Evolutionary conservation across 2,329 filamentous ascomycete species (phyloP).

Genomic region (Colletotrichum acutatum): DNA sequence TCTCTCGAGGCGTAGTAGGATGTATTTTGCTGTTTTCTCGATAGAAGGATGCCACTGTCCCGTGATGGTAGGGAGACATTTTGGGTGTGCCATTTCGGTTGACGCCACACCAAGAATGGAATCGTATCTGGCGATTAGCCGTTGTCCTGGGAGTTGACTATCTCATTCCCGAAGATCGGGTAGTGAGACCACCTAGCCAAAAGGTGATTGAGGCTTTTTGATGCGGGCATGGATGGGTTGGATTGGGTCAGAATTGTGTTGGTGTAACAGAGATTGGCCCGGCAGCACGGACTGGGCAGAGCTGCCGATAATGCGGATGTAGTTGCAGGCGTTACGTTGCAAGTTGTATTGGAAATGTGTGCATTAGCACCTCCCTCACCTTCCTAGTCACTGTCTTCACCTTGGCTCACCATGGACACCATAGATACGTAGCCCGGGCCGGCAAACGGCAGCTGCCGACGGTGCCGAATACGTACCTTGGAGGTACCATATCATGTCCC

Average conservation of each 20-base stretch:
- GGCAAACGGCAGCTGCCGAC: not conserved
- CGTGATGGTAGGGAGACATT: conserved; percentile 26
- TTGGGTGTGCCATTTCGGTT: conserved; percentile 3
- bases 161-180: conserved; percentile 1
- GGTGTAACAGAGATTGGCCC: not conserved
- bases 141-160: not conserved
- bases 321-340: not conserved
- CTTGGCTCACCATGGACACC: not conserved
- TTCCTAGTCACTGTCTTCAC: not conserved
- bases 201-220: not conserved
- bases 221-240: not conserved
- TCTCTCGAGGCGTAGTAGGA: not conserved
- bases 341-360: too few relatives aligned
- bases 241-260: not conserved
- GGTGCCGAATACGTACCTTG: not conserved
- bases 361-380: not conserved
- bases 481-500: not conserved
- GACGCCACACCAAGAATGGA: conserved; percentile 10
- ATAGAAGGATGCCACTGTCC: conserved; percentile 15
- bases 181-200: conserved; percentile 12
- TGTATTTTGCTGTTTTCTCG: conserved; percentile 8
- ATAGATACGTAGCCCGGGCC: not conserved
- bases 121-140: conserved; percentile 16
- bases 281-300: not conserved
- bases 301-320: not conserved